Evolutionary conservation across 768 basidiomycete genomes (phyloP).

Genomic region (Phanerochaete carnosa): DNA sequence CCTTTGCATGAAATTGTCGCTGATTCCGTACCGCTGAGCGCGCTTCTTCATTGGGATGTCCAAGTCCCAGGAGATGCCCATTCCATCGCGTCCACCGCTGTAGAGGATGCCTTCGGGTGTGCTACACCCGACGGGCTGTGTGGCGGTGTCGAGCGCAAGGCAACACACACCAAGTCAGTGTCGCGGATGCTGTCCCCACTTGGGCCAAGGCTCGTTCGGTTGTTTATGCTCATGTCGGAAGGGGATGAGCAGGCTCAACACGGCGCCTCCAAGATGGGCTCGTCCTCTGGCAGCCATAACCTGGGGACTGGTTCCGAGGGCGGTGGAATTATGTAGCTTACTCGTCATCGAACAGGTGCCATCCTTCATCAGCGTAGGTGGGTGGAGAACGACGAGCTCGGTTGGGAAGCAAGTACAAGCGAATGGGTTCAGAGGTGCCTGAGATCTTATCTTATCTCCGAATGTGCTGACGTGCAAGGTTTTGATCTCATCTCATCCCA

Average conservation of each 20-base stretch:
- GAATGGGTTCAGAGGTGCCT: background rate
- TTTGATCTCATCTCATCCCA: background rate
- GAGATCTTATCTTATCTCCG: background rate
- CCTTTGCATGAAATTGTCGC: constrained; percentile 18
- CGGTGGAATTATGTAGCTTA: constrained; percentile 86
- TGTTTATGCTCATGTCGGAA: constrained; percentile 24
- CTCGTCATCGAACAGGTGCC: constrained; percentile 55
- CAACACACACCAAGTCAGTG: constrained; percentile 86
- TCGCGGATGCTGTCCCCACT: constrained; percentile 52
- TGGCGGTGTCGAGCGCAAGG: constrained; percentile 84
- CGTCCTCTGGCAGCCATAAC: constrained; percentile 77
- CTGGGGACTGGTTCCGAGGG: constrained; percentile 59
- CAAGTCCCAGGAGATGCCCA: constrained; percentile 87
- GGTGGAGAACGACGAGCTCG: background rate
- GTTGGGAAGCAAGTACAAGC: background rate
- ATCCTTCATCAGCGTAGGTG: constrained; percentile 1
- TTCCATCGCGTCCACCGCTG: constrained; percentile 85
- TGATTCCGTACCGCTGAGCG: constrained; percentile 25
- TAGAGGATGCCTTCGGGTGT: constrained; percentile 87
- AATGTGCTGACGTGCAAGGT: background rate
- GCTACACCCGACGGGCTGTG: constrained; percentile 60
- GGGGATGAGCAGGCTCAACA: constrained; percentile 58
- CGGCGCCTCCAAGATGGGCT: too few species aligned
- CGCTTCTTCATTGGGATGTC: constrained; percentile 58
- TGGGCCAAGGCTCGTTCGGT: constrained; percentile 17